Percentiles rank a stretch among this genome's conserved stretches.
Evolutionary conservation across 306 rosid genomes (phyloP).

Genomic region (Rosa multiflora): DNA sequence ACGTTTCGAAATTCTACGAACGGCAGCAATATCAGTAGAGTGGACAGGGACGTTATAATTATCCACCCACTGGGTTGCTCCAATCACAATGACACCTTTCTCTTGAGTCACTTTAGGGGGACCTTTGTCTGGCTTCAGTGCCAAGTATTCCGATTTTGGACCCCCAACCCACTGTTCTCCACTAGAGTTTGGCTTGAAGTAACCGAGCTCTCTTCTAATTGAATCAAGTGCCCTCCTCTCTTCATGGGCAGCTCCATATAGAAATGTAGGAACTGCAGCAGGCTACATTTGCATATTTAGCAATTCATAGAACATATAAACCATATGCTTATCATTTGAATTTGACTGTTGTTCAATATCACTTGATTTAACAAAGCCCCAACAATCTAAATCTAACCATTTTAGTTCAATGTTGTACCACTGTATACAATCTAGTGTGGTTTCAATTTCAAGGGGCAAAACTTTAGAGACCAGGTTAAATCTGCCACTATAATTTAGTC

Average conservation of each 20-base stretch:
- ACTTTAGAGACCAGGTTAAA: not conserved
- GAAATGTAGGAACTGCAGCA: slow-evolving; percentile 75
- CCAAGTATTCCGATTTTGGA: slow-evolving; percentile 39
- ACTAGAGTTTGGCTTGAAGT: slow-evolving; percentile 70
- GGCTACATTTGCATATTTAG: slow-evolving; percentile 27
- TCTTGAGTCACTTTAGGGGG: slow-evolving; percentile 48
- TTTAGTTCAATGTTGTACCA: not conserved
- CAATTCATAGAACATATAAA: not conserved
- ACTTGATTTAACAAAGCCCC: not conserved
- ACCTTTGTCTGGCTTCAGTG: slow-evolving; percentile 66
- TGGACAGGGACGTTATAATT: slow-evolving; percentile 75
- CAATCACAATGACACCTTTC: slow-evolving; percentile 65
- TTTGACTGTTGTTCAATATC: not conserved
- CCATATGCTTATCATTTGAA: not conserved
- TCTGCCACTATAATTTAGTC: not conserved
- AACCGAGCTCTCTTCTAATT: slow-evolving; percentile 74
- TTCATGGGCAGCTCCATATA: slow-evolving; percentile 83
- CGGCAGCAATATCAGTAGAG: slow-evolving; percentile 48
- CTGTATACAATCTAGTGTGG: not conserved
- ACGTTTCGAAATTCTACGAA: slow-evolving; percentile 47
- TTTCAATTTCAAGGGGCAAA: not conserved
- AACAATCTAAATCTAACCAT: not conserved
- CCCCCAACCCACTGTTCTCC: slow-evolving; percentile 72
- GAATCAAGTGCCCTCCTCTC: slow-evolving; percentile 67
- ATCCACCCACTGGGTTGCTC: slow-evolving; percentile 66